Percentiles rank a stretch among this genome's conserved stretches.
Conservation (phyloP, 2,329 filamentous ascomycete species). For the Fusarium ambrosium region DNA sequence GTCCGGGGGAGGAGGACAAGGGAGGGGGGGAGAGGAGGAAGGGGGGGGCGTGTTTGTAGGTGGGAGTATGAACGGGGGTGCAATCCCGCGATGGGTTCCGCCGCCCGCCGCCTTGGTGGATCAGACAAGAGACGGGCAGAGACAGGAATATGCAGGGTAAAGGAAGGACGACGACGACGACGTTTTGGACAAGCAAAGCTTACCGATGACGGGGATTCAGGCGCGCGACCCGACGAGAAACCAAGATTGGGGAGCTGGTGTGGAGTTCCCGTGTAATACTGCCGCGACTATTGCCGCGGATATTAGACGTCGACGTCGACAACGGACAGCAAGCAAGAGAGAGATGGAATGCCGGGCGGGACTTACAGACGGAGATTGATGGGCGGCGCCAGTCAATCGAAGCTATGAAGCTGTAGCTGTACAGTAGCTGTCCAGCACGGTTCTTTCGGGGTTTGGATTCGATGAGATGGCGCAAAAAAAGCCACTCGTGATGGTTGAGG, state of each 20-base stretch:
- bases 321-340: background rate
- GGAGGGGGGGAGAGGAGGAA: constrained; percentile 8
- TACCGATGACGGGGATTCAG: constrained; percentile 35
- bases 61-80: constrained; percentile 39
- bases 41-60: constrained; percentile 11
- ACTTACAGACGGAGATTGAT: constrained; percentile 32
- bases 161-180: constrained; percentile 5
- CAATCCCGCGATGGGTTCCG: constrained; percentile 40
- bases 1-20: constrained; percentile 26
- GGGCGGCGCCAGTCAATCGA: constrained; percentile 16
- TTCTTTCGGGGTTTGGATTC: background rate
- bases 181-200: constrained; percentile 16
- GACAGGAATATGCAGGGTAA: constrained; percentile 20
- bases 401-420: background rate
- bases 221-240: constrained; percentile 33
- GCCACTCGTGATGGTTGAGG: constrained; percentile 32
- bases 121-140: constrained; percentile 11
- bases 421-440: constrained; percentile 1
- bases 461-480: constrained; percentile 17
- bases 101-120: constrained; percentile 39
- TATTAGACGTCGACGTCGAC: constrained; percentile 14
- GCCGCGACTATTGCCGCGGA: constrained; percentile 31
- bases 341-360: constrained; percentile 6
- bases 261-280: constrained; percentile 17
- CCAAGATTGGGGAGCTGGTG: constrained; percentile 29